Base-by-base conservation (phyloP, 139 green algal species). In the Marvania coccoides region DNA sequence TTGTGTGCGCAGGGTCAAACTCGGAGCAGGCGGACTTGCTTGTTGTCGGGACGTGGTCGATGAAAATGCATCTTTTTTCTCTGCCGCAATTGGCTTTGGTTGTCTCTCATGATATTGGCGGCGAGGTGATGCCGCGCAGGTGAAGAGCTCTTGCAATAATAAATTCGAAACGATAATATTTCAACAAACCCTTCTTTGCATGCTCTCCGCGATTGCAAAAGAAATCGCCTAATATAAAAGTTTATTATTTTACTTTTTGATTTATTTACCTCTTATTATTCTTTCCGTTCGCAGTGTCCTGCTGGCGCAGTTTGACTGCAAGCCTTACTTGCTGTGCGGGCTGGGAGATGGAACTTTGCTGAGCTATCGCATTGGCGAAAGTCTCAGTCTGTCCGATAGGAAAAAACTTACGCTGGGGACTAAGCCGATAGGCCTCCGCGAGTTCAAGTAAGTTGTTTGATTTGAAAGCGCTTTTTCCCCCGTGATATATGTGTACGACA, bases 401-500 rank as follows among this genome's bases (percentile, higher is more conserved):
- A 96, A 95, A 77, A 83, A 79, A 61, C 51, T 98, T 19, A 75
- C 82, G 46, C 76, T 97, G 51, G 94, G 93, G 54, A 96, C 90
- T 34, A 92, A 96, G 76, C 92, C 94, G 35, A 88, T 98, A 66
- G 81, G 78, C 35, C 78, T 99, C 55, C 74, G 78, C 23, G 70
- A 78, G 3, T 95, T 97, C 67, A 76, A 35, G 69, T 76, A 29
- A 13, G 56, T 24, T 31, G 6, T 47, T 19, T 56, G 10, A 3
- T 64, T 24, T 7, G 30, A n/a, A n/a, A n/a, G n/a, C n/a, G n/a
- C n/a, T n/a, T n/a, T n/a, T n/a, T n/a, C n/a, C n/a, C n/a, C n/a
- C n/a, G n/a, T n/a, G n/a, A n/a, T n/a, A n/a, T n/a, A n/a, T n/a
- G n/a, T n/a, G n/a, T n/a, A n/a, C n/a, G n/a, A n/a, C n/a, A n/a